phyloP scores from a whole-genome alignment of 345 rosid genomes.

The Crucihimalaya himalaica region DNA sequence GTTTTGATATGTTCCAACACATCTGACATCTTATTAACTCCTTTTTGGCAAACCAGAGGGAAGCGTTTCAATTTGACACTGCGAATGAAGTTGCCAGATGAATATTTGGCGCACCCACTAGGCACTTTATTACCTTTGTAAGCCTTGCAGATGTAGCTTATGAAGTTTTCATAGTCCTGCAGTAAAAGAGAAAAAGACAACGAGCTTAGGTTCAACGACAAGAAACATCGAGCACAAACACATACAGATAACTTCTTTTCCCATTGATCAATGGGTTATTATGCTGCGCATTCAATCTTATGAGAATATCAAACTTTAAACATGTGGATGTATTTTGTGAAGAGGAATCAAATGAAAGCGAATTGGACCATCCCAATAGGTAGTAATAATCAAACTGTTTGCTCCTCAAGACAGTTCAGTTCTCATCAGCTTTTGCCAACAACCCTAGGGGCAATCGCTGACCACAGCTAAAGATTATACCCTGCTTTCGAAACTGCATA shows the following conservation, averaged over 20 bases:
- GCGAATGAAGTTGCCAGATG: constrained; percentile 20
- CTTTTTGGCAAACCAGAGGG: constrained; percentile 50
- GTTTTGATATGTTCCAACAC: constrained; percentile 28
- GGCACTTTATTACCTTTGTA: constrained; percentile 55
- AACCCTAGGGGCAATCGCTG: not conserved
- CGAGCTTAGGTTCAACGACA: not conserved
- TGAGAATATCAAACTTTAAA: not conserved
- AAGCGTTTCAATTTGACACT: constrained; percentile 24
- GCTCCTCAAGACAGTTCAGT: not conserved
- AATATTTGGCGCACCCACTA: constrained; percentile 54
- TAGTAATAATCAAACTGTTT: not conserved
- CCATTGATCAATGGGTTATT: not conserved
- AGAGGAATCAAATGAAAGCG: not conserved
- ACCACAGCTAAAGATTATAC: not conserved
- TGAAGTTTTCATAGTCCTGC: constrained; percentile 76
- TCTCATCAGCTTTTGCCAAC: constrained; percentile 1
- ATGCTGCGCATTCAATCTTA: not conserved
- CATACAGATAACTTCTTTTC: not conserved
- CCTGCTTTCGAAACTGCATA: not conserved
- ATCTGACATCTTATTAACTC: constrained; percentile 21
- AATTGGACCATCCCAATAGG: not conserved
- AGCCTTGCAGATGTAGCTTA: constrained; percentile 81
- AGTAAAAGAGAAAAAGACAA: not conserved
- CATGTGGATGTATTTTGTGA: not conserved
- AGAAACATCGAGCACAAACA: not conserved